phyloP scores from a whole-genome alignment of 2,329 filamentous ascomycete genomes.

The Moelleriella libera region DNA sequence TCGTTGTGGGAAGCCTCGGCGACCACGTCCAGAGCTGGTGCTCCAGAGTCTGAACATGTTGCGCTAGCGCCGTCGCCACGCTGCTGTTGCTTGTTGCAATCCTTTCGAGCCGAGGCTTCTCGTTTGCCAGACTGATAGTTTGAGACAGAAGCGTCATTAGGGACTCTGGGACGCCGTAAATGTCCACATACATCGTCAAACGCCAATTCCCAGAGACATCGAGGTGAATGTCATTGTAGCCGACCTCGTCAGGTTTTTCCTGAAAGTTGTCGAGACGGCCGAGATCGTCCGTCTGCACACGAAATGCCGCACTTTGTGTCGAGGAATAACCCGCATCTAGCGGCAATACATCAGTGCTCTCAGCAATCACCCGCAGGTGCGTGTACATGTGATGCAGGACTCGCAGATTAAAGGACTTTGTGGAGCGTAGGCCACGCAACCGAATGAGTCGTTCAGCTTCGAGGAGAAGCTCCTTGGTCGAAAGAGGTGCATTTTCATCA shows the following conservation, averaged over 20 bases:
- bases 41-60: conserved; percentile 17
- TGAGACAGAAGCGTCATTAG: conserved; percentile 25
- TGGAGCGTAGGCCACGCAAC: conserved; percentile 14
- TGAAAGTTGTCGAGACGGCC: conserved; percentile 13
- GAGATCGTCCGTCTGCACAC: conserved; percentile 12
- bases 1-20: background rate
- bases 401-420: conserved; percentile 25
- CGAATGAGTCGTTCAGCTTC: conserved; percentile 30
- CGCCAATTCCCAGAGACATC: conserved; percentile 23
- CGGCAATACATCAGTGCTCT: conserved; percentile 18
- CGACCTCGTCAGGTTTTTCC: conserved; percentile 20
- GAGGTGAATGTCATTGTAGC: conserved; percentile 27
- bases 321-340: background rate
- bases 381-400: conserved; percentile 32
- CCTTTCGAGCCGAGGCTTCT: conserved; percentile 18
- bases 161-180: conserved; percentile 28
- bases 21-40: conserved; percentile 17
- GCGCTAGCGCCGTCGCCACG: conserved; percentile 11
- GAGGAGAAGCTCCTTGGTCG: conserved; percentile 10
- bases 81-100: conserved; percentile 8
- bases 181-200: conserved; percentile 26
- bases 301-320: conserved; percentile 9
- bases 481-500: background rate
- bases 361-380: conserved; percentile 28
- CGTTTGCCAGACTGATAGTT: conserved; percentile 25